Evolutionary conservation across 768 basidiomycete genomes (phyloP).

Genomic region (Exsudoporus frostii): DNA sequence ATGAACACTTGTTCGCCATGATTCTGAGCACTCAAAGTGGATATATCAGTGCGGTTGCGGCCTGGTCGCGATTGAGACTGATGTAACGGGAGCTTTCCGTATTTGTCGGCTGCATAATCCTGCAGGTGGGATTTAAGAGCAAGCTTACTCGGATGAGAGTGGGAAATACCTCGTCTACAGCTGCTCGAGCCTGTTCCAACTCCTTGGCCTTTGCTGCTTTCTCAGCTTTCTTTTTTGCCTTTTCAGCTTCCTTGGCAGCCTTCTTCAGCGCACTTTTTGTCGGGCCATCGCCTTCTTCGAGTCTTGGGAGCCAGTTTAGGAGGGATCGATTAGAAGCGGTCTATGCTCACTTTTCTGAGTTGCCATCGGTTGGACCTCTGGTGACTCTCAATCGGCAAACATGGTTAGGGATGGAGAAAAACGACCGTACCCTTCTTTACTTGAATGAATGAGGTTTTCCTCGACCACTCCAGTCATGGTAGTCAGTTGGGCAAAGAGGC

Average conservation of each 20-base stretch:
- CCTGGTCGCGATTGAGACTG: conserved; percentile 80
- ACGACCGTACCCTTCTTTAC: conserved; percentile 10
- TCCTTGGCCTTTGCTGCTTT: conserved; percentile 78
- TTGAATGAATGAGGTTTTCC: background rate
- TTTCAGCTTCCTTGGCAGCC: conserved; percentile 85
- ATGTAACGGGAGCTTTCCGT: conserved; percentile 86
- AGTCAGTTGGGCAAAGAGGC: background rate
- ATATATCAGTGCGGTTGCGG: conserved; percentile 60
- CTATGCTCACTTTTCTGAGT: conserved; percentile 10
- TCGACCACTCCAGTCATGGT: conserved; percentile 15
- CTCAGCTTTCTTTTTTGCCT: conserved; percentile 85
- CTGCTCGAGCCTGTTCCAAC: conserved; percentile 67
- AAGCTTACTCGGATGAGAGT: conserved; percentile 33
- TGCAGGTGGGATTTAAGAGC: conserved; percentile 28
- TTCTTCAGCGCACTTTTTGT: conserved; percentile 91
- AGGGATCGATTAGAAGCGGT: background rate
- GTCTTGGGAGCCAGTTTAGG: conserved; percentile 12
- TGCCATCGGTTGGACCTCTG: conserved; percentile 11
- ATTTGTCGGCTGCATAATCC: conserved; percentile 78
- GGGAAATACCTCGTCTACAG: conserved; percentile 47
- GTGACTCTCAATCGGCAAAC: background rate
- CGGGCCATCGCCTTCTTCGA: conserved; percentile 45
- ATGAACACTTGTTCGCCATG: conserved; percentile 77
- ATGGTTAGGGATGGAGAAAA: background rate
- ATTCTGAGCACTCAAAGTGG: conserved; percentile 54